phyloP scores from a whole-genome alignment of 1,139 yeast genomes.

The Pichia sp. region DNA sequence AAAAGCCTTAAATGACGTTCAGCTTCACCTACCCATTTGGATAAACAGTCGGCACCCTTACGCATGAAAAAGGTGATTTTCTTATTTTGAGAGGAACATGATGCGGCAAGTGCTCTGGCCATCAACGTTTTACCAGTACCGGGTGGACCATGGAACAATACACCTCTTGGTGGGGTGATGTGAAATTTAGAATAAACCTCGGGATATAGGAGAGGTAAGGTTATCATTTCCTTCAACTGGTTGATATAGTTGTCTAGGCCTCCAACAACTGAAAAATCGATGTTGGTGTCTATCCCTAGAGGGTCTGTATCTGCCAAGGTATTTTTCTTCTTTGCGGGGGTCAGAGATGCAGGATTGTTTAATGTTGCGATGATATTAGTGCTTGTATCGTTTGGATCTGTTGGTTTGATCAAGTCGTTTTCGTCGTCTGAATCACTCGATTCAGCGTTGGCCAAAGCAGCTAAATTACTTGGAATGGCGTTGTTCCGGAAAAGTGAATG shows the following conservation, averaged over 20 bases:
- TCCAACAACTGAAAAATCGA: constrained; percentile 87
- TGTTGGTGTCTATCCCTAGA: constrained; percentile 86
- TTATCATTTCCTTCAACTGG: constrained; percentile 96
- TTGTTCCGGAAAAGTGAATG: constrained; percentile 61
- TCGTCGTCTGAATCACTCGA: constrained; percentile 36
- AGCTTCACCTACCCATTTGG: constrained; percentile 99
- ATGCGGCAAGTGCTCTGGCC: constrained; percentile 97
- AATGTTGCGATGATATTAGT: constrained; percentile 22
- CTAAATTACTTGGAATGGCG: constrained; percentile 48
- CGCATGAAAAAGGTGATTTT: constrained; percentile 97
- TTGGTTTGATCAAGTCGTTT: constrained; percentile 35
- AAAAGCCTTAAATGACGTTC: constrained; percentile 86
- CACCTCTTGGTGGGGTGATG: constrained; percentile 97
- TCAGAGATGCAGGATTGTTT: constrained; percentile 16
- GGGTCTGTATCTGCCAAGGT: constrained; percentile 92
- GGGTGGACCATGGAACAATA: constrained; percentile 97
- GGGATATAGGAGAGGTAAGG: constrained; percentile 87
- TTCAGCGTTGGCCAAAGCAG: constrained; percentile 31
- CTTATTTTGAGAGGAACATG: constrained; percentile 75
- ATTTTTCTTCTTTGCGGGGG: constrained; percentile 48
- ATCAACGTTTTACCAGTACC: constrained; percentile 98
- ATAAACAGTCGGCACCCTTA: constrained; percentile 95
- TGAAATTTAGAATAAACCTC: constrained; percentile 87
- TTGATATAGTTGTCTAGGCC: constrained; percentile 82
- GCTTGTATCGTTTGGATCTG: constrained; percentile 29